These are phyloP conservation scores for Penicillium psychrofluorescens DNA, from an alignment of 495 filamentous ascomycete genomes.

Conservation along the genomic window DNA sequence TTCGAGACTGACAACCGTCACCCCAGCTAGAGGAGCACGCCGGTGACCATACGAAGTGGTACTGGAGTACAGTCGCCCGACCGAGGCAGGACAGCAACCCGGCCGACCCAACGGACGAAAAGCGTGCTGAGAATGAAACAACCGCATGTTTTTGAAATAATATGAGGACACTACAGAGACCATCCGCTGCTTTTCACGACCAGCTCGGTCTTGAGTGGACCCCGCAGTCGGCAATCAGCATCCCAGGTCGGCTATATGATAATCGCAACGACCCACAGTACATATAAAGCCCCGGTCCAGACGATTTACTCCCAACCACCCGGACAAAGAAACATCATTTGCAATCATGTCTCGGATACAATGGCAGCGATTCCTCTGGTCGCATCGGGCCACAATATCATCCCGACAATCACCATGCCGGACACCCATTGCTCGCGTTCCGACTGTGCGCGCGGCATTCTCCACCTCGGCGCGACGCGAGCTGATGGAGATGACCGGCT, in stretches of 20 bases:
- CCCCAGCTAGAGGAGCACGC: conserved; percentile 31
- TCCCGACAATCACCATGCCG: neutral
- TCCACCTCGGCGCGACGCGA: conserved; percentile 21
- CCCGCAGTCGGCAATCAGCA: too few species aligned
- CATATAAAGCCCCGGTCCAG: too few species aligned
- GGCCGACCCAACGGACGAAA: too few species aligned
- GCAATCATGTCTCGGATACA: conserved; percentile 12
- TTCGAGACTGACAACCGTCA: conserved; percentile 45
- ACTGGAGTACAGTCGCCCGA: conserved; percentile 6
- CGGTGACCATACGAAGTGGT: conserved; percentile 3
- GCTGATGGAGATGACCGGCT: conserved; percentile 66
- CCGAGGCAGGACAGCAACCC: too few species aligned
- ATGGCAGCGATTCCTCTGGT: conserved; percentile 5
- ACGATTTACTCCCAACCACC: too few species aligned
- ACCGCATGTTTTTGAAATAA: too few species aligned
- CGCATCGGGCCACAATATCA: neutral
- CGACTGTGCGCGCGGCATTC: conserved; percentile 10
- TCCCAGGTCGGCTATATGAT: too few species aligned
- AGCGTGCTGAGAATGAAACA: too few species aligned
- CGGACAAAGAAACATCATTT: neutral
- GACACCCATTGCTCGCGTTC: neutral
- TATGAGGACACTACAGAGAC: too few species aligned
- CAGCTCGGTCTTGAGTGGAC: too few species aligned
- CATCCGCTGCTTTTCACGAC: too few species aligned
- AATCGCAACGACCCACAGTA: too few species aligned